A percentile compares a stretch with the other conserved stretches of the same genome.
Conservation (phyloP, 345 rosid genomes). For the Pugionium dolabratum region DNA sequence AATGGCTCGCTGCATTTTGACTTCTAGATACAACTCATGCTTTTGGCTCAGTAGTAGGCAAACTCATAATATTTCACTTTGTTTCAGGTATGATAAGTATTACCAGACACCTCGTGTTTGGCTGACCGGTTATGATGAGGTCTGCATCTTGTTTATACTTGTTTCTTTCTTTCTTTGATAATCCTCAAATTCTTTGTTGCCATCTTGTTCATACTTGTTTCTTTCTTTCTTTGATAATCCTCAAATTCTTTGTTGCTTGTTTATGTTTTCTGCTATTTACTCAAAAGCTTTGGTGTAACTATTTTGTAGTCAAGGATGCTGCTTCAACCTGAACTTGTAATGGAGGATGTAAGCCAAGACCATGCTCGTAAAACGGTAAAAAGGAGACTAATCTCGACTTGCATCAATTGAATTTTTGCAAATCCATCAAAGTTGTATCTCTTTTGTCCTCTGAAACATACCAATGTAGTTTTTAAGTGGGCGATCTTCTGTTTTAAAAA, state of each 20-base stretch:
- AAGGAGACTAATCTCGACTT: slow-evolving; percentile 2
- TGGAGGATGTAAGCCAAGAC: slow-evolving; percentile 93
- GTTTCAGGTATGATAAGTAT: slow-evolving; percentile 77
- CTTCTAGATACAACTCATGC: slow-evolving; percentile 7
- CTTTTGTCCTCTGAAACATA: slow-evolving; percentile 7
- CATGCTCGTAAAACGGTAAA: slow-evolving; percentile 87
- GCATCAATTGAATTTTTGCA: not conserved
- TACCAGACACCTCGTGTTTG: slow-evolving; percentile 96
- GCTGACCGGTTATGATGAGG: slow-evolving; percentile 96
- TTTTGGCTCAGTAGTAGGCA: slow-evolving; percentile 7
- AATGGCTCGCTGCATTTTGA: slow-evolving; percentile 8
- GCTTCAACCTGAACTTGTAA: slow-evolving; percentile 81
- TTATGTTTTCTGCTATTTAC: slow-evolving; percentile 11
- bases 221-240: not conserved
- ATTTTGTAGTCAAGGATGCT: slow-evolving; percentile 77
- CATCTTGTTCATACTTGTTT: slow-evolving; percentile 27
- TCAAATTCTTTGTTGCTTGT: not conserved
- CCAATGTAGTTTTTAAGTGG: slow-evolving; percentile 3
- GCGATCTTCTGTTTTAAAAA: not conserved
- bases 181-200: not conserved
- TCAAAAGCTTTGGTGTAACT: slow-evolving; percentile 6
- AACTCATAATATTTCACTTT: slow-evolving; percentile 6
- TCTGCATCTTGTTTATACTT: slow-evolving; percentile 34
- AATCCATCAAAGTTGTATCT: not conserved
- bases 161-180: not conserved